phyloP scores from a whole-genome alignment of 129 eudicot species.

The Lactuca saligna region DNA sequence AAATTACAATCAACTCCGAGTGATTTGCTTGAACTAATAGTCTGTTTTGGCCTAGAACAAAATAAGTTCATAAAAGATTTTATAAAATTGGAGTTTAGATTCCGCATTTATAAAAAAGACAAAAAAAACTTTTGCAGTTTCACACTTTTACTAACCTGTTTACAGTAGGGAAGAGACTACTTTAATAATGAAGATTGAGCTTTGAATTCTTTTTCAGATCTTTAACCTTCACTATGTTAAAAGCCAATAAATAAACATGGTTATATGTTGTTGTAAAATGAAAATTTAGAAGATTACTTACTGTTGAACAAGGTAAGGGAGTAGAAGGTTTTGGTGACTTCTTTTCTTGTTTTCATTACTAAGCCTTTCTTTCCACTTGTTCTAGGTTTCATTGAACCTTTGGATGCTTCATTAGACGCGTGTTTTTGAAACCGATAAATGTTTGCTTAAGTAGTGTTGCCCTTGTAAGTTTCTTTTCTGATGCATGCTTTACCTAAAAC shows the following conservation, averaged over 20 bases:
- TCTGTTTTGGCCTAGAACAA: conserved; percentile 41
- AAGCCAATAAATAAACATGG: neutral
- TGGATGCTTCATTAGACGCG: conserved; percentile 37
- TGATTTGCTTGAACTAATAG: conserved; percentile 33
- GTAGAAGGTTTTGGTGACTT: conserved; percentile 40
- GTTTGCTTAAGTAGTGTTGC: conserved; percentile 24
- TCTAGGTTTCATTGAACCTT: conserved; percentile 37
- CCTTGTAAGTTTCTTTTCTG: conserved; percentile 35
- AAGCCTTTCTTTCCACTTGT: conserved; percentile 29
- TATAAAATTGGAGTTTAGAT: neutral
- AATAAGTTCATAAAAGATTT: neutral
- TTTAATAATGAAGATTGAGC: conserved; percentile 33
- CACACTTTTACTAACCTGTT: conserved; percentile 39
- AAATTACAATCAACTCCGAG: neutral
- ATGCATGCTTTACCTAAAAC: conserved; percentile 41
- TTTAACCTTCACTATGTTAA: conserved; percentile 29
- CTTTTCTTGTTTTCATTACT: conserved; percentile 40
- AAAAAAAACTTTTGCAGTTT: neutral
- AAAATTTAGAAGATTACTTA: too few relatives aligned
- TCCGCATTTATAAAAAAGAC: neutral
- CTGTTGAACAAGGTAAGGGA: too few relatives aligned
- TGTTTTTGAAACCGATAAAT: conserved; percentile 37
- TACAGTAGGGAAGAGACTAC: conserved; percentile 34
- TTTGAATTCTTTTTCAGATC: conserved; percentile 34
- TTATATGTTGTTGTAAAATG: neutral